phyloP scores from a whole-genome alignment of 129 eudicot genomes.

The Helianthus tuberosus region DNA sequence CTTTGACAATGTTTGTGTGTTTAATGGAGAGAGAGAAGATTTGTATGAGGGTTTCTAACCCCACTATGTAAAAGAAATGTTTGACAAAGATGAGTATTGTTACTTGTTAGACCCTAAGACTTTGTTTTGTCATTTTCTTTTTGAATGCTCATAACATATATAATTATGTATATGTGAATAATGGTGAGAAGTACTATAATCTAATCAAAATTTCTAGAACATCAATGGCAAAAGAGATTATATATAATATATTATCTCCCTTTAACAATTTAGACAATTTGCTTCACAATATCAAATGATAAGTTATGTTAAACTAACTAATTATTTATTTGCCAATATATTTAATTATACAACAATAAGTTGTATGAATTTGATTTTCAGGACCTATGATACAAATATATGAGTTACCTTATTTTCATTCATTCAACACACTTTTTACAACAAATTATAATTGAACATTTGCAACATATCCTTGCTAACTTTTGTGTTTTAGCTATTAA shows the following conservation, averaged over 20 bases:
- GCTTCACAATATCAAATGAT: background rate
- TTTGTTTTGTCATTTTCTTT: conserved; percentile 3
- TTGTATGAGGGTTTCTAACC: conserved; percentile 51
- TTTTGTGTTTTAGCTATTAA: no score
- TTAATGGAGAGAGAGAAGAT: conserved; percentile 38
- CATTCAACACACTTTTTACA: no score
- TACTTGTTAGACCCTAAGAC: conserved; percentile 40
- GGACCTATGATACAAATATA: no score
- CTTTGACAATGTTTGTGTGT: conserved; percentile 63
- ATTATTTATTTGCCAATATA: background rate
- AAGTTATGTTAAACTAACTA: background rate
- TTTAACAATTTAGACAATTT: background rate
- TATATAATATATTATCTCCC: background rate
- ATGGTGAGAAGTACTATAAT: background rate
- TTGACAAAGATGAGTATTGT: conserved; percentile 55
- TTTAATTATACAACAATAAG: background rate
- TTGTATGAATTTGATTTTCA: no score
- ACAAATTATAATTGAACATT: no score
- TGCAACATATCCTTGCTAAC: no score
- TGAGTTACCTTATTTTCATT: no score
- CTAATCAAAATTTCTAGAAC: background rate
- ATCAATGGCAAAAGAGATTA: background rate
- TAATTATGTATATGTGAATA: background rate
- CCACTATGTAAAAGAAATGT: conserved; percentile 57
- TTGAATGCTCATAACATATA: background rate